A percentile compares a stretch with the other conserved stretches of the same genome.
phyloP scores from a whole-genome alignment of 106 monocot species.

The Dendrobium catenatum region DNA sequence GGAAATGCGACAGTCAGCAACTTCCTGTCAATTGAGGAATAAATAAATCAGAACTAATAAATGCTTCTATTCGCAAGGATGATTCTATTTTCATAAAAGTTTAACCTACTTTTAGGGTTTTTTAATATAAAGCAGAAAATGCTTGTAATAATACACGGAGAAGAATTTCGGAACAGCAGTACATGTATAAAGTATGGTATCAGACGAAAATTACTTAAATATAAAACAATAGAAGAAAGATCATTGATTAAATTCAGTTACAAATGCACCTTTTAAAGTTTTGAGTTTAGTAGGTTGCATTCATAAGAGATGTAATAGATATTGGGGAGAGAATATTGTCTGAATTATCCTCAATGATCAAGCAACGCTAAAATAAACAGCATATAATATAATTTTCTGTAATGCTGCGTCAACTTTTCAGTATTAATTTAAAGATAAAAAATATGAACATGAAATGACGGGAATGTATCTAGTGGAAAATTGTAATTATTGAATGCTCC shows the following conservation, averaged over 20 bases:
- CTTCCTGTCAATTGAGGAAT: conserved; percentile 54
- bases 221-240: not conserved
- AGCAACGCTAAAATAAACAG: no score
- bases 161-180: not conserved
- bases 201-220: not conserved
- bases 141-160: not conserved
- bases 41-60: conserved; percentile 15
- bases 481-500: no score
- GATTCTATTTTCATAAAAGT: not conserved
- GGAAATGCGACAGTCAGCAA: conserved; percentile 47
- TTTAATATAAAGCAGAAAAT: not conserved
- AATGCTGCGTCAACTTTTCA: no score
- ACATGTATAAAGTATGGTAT: not conserved
- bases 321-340: not conserved
- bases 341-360: no score
- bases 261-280: not conserved
- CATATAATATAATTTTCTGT: no score
- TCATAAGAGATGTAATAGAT: not conserved
- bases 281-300: not conserved
- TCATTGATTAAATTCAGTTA: not conserved
- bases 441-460: no score
- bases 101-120: not conserved
- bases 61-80: not conserved
- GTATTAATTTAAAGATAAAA: no score
- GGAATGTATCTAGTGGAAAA: no score